Evolutionary conservation across 192 early-diverging fungal species (phyloP).

Genomic region (Gorgonomyces haynaldii): DNA sequence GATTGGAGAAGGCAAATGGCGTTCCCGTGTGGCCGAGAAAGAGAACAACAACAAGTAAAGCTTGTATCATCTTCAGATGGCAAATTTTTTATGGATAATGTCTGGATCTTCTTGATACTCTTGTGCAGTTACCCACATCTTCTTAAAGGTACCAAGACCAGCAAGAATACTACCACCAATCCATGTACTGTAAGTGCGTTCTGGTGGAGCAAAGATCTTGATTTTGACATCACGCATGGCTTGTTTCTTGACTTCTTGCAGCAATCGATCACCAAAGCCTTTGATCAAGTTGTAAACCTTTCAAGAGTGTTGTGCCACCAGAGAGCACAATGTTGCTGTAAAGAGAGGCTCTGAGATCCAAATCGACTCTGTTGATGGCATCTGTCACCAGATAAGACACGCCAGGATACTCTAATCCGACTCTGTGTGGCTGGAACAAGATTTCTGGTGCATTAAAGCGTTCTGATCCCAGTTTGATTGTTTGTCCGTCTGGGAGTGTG

Average conservation of each 20-base stretch:
- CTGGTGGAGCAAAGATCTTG: slow-evolving; percentile 92
- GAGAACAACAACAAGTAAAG: no score
- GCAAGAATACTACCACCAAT: slow-evolving; percentile 95
- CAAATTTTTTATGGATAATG: background rate
- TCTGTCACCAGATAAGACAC: slow-evolving; percentile 90
- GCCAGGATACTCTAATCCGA: slow-evolving; percentile 86
- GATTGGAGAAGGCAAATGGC: slow-evolving; percentile 20
- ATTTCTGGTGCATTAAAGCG: slow-evolving; percentile 93
- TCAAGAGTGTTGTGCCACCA: slow-evolving; percentile 90
- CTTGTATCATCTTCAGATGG: background rate
- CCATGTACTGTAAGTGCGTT: slow-evolving; percentile 98
- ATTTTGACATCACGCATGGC: slow-evolving; percentile 92
- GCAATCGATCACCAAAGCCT: slow-evolving; percentile 88
- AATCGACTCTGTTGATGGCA: slow-evolving; percentile 84
- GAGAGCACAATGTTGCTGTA: slow-evolving; percentile 88
- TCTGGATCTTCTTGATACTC: slow-evolving; percentile 39
- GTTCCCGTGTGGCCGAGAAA: background rate
- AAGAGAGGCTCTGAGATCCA: slow-evolving; percentile 82
- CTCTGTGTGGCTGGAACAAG: slow-evolving; percentile 86
- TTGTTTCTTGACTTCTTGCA: slow-evolving; percentile 80
- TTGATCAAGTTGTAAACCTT: slow-evolving; percentile 33
- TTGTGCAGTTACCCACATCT: slow-evolving; percentile 98
- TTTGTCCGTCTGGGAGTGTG: slow-evolving; percentile 70
- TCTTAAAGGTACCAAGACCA: slow-evolving; percentile 90
- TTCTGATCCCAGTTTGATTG: slow-evolving; percentile 79